Percentiles rank a stretch among this genome's conserved stretches.
These are phyloP conservation scores for Sequoia sempervirens DNA, from an alignment of 75 land plant species.

Conservation along the genomic window DNA sequence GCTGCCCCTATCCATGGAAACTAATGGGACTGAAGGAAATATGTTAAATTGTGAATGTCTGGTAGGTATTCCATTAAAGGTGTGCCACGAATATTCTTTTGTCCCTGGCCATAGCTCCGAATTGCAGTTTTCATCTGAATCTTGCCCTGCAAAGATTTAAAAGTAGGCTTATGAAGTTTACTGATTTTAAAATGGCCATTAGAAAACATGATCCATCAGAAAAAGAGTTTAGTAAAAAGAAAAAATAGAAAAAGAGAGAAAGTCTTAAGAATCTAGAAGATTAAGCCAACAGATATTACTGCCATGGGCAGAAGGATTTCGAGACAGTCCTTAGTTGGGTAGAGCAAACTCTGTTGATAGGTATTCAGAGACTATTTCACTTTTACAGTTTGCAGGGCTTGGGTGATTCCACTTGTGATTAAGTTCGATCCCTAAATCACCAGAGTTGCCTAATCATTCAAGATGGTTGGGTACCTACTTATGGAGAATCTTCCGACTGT, in stretches of 20 bases:
- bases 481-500: background rate
- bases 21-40: background rate
- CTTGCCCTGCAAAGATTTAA: background rate
- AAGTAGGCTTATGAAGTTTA: background rate
- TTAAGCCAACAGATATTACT: background rate
- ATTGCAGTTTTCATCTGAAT: background rate
- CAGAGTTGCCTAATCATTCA: background rate
- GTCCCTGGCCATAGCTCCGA: conserved; percentile 8
- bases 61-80: background rate
- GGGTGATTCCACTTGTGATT: background rate
- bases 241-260: background rate
- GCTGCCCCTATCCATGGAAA: conserved; percentile 26
- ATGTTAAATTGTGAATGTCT: background rate
- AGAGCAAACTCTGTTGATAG: background rate
- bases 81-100: background rate
- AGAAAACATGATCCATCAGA: background rate
- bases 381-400: background rate
- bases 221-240: background rate
- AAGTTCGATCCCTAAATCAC: background rate
- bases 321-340: background rate
- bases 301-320: background rate
- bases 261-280: background rate
- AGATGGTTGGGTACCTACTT: no score
- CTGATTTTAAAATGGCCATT: background rate
- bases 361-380: background rate